Base-by-base conservation (phyloP, 2,329 filamentous ascomycete genomes). In the Fusarium nisikadoi region DNA sequence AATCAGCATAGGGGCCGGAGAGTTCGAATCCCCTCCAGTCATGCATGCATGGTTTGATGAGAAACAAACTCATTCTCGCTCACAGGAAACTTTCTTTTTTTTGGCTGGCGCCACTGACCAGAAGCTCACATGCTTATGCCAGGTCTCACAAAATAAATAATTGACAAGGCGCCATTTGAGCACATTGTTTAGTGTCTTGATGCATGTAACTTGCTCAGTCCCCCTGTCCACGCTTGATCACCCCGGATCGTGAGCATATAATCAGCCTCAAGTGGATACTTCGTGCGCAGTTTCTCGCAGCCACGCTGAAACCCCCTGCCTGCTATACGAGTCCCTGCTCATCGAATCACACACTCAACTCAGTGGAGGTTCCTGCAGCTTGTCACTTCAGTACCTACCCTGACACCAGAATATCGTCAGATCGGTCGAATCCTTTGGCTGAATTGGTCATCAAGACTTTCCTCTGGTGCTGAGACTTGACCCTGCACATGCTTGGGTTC, bases 61-160 rank as follows among this genome's bases (percentile, higher is more conserved):
- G 39, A 64, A 64, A 64, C 59, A 17, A 20, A 31, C 62, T 41
- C 62, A 64, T 55, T 63, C 27, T 31, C 59, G 20, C 62, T 64
- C 61, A 55, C 20, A 23, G 16, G 20, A 27, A 23, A 46, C 46
- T 42, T 54, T 53, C 14, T 38, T 10, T n/a, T 45, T 46, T 33
- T n/a, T 8, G 43, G 17, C 25, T 8, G 9, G 16, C 6, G 19
- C 19, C 27, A 17, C 23, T 12, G 3, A 6, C 10, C 7, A 25
- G 33, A 23, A 33, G 14, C 7, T 16, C 12, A 11, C 9, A 35
- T 35, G 23, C 33, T 14, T 12, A 20, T 39, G 19, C 29, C n/a
- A 23, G 6, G 25, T 16, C 14, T 25, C 4, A n/a, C 20, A n/a
- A n/a, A n/a, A 20, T 20, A 8, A 12, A 39, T 19, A 42, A 36